Percentiles rank a stretch among this genome's conserved stretches.
Evolutionary conservation across 768 basidiomycete species (phyloP).

Genomic region (Lactifluus hygrophoroides): DNA sequence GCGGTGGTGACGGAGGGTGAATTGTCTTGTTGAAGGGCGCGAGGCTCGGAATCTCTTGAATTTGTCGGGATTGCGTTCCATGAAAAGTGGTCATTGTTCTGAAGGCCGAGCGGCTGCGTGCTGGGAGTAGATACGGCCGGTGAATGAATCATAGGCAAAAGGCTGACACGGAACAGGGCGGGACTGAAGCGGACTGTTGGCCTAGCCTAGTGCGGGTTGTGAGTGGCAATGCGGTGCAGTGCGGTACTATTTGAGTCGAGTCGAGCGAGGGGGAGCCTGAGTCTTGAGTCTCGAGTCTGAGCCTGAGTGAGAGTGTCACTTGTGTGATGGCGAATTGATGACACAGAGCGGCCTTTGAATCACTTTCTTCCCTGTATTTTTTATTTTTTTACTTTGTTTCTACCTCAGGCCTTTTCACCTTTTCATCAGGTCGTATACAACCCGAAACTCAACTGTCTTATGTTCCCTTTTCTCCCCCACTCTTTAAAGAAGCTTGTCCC

Average conservation of each 20-base stretch:
- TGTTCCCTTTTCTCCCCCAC: background rate
- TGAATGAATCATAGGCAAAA: conserved; percentile 28
- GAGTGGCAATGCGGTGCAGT: background rate
- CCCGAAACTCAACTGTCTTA: no score
- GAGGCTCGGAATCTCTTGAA: conserved; percentile 14
- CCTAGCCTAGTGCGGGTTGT: background rate
- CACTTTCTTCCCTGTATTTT: background rate
- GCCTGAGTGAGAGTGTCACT: background rate
- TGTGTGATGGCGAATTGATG: background rate
- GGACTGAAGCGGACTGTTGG: background rate
- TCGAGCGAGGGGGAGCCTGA: no score
- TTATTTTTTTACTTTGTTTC: background rate
- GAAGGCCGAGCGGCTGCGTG: conserved; percentile 16
- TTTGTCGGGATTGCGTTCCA: conserved; percentile 6
- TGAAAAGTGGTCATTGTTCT: conserved; percentile 17
- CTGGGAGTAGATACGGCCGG: conserved; percentile 23
- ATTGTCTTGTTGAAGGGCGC: conserved; percentile 11
- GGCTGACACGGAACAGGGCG: conserved; percentile 7
- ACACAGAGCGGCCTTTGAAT: background rate
- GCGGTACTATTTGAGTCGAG: background rate
- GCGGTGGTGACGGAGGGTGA: conserved; percentile 7
- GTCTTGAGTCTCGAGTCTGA: no score
- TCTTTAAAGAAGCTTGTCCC: background rate
- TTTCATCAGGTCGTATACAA: no score
- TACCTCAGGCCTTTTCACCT: no score